Evolutionary conservation across 306 rosid species (phyloP), one percentile per base, ranked within the genome.

Genomic region (Cicer chorassanicum): DNA sequence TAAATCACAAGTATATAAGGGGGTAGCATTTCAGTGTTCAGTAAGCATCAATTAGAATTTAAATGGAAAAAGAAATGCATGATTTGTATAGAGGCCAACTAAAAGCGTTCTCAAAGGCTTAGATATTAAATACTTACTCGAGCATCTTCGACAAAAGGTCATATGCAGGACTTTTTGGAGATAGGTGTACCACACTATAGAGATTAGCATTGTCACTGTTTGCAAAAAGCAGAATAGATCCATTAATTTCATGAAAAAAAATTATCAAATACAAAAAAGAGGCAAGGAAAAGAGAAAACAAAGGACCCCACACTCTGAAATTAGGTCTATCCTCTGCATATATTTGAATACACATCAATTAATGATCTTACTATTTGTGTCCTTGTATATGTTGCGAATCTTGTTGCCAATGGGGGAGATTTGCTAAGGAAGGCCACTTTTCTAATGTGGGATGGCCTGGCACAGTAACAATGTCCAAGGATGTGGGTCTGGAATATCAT

Each of bases 141-240:
- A 93, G 97, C 98, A 93, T 93, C 92, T 81, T 93, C 69, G 98
- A 89, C 72, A 93, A 81, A 63, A 93, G 98, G 82, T 91, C 98
- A 71, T 76, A 93, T 55, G 97, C 94, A 78, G 90, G 90, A 86
- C 90, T 86, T 84, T 93, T 93, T 36, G 87, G 85, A 81, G 88
- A 19, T 73, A 91, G 91, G 80, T 87, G 96, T n/a, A 93, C 97
- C 69, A 91, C 82, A 79, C 71, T 74, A 78, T 80, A 46, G 34
- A 93, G 92, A 68, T 87, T 91, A 81, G 87, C 74, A 79, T 81
- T 93, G 67, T 93, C 98, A 79, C 98, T 93, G 96, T 85, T 62
- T 36, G 51, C 71, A 85, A 71, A 44, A 36, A 50, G 63, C 34
- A 59, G 67, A 61, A 21, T 49, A 49, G 65, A 57, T 65, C 73